These are phyloP conservation scores for Neofusicoccum kwambonambiense DNA, from an alignment of 2,329 filamentous ascomycete genomes.

Conservation along the genomic window DNA sequence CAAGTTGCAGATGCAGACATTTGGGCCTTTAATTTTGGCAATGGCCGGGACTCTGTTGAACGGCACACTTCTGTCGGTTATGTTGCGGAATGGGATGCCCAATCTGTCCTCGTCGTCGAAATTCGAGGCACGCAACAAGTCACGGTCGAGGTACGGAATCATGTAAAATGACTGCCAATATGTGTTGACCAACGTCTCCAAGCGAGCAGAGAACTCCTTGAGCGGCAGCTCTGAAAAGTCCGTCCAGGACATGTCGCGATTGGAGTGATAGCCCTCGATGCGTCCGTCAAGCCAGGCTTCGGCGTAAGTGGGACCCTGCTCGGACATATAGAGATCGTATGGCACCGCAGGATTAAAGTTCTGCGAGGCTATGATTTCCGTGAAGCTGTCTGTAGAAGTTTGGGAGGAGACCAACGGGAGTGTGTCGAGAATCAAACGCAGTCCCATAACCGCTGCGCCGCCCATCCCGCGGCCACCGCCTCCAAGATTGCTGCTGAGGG, in stretches of 20 bases:
- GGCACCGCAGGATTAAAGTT: too few relatives aligned
- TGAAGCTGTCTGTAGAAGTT: too few relatives aligned
- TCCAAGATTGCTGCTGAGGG: too few relatives aligned
- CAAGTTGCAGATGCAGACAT: neutral
- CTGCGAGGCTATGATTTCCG: too few relatives aligned
- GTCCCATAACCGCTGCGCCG: neutral
- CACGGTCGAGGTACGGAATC: neutral
- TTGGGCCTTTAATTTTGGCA: neutral
- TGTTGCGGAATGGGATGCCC: too few relatives aligned
- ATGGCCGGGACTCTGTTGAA: too few relatives aligned
- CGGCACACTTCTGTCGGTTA: too few relatives aligned
- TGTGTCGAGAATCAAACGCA: neutral
- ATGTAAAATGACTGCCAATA: conserved; percentile 1
- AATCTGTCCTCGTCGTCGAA: neutral
- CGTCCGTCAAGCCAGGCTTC: neutral
- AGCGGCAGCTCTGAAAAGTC: neutral
- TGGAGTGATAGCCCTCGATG: neutral
- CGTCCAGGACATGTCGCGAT: neutral
- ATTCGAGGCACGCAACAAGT: neutral
- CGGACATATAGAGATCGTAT: neutral
- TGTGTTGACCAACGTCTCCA: neutral
- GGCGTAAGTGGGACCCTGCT: neutral
- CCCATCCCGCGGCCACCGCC: neutral
- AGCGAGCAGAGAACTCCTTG: neutral
- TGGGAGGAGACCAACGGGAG: neutral